phyloP scores from a whole-genome alignment of 2,329 filamentous ascomycete genomes.

The Monosporascus sp. region DNA sequence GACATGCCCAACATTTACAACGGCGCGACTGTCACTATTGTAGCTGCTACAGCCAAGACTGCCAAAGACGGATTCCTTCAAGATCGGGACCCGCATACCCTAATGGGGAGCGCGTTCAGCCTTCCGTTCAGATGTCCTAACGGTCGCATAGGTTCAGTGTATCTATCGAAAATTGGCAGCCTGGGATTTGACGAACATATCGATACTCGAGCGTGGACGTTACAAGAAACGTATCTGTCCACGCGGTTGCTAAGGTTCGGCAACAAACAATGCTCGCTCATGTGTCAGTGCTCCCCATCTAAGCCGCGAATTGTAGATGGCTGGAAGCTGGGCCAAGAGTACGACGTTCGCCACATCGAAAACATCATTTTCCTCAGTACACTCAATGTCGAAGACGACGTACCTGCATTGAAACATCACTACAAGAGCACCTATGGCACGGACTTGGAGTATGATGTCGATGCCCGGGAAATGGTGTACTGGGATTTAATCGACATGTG shows the following conservation, averaged over 20 bases:
- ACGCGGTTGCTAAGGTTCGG: not conserved
- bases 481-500: not conserved
- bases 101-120: not conserved
- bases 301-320: not conserved
- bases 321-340: not conserved
- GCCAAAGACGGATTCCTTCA: not conserved
- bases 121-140: not conserved
- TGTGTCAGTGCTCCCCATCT: not conserved
- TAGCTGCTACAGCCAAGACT: not conserved
- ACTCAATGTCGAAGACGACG: not conserved
- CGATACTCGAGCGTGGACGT: not conserved
- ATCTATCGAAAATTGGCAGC: not conserved
- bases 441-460: not conserved
- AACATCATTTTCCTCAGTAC: not conserved
- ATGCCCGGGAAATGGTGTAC: not conserved
- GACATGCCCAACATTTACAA: not conserved
- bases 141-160: not conserved
- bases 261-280: not conserved
- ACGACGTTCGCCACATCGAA: not conserved
- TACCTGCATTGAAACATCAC: not conserved
- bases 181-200: not conserved
- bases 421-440: not conserved
- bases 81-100: not conserved
- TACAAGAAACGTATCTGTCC: not conserved
- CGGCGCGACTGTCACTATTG: not conserved